phyloP scores from a whole-genome alignment of 352 stramenopile genomes.

The Pythium pectinolyticum region DNA sequence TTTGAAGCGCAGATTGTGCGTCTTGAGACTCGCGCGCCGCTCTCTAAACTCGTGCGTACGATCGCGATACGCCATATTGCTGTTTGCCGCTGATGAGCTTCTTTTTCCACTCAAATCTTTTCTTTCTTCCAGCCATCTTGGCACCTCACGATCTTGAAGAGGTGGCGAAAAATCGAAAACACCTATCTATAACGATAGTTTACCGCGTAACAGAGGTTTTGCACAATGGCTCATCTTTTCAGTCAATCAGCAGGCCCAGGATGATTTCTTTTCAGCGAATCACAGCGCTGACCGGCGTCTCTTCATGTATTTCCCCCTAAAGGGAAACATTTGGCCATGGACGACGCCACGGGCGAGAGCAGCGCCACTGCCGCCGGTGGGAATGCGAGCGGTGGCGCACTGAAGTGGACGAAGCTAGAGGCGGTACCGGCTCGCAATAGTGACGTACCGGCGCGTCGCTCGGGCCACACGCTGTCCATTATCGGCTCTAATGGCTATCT shows the following conservation, averaged over 20 bases:
- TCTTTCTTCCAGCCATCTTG: not conserved
- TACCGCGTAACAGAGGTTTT: too few species aligned
- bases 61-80: slow-evolving; percentile 59
- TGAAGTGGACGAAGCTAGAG: slow-evolving; percentile 65
- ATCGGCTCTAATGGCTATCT: slow-evolving; percentile 89
- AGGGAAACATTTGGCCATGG: not conserved
- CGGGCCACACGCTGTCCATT: slow-evolving; percentile 92
- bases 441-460: slow-evolving; percentile 87
- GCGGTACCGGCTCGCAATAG: slow-evolving; percentile 60
- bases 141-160: not conserved
- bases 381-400: slow-evolving; percentile 16
- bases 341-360: not conserved
- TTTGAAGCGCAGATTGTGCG: slow-evolving; percentile 58
- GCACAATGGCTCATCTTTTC: too few species aligned
- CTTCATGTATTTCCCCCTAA: slow-evolving; percentile 6
- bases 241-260: too few species aligned
- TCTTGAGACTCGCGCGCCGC: slow-evolving; percentile 47
- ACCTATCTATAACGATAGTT: too few species aligned
- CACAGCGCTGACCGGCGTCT: not conserved
- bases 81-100: not conserved
- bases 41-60: slow-evolving; percentile 49
- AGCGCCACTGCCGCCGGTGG: not conserved
- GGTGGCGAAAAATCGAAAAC: too few species aligned
- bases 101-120: slow-evolving; percentile 19
- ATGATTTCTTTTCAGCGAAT: slow-evolving; percentile 15